These are phyloP conservation scores for Xylariaceae sp. DNA, from an alignment of 2,329 filamentous ascomycete genomes.

Conservation along the genomic window DNA sequence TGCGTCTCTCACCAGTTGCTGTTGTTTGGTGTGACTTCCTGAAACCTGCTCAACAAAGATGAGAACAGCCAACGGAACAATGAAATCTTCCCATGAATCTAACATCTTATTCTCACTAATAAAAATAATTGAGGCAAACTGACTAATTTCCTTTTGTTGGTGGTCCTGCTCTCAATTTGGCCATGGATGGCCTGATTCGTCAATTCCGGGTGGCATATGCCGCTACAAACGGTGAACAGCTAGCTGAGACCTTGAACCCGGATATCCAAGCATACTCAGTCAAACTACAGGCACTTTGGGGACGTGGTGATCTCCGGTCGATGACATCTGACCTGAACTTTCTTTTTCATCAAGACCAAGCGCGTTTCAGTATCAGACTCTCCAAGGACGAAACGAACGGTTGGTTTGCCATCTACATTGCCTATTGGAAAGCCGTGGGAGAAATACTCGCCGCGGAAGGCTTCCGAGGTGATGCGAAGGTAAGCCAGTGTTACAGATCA, in stretches of 20 bases:
- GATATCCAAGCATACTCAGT: conserved; percentile 68
- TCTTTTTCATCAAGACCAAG: conserved; percentile 69
- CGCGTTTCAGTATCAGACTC: conserved; percentile 59
- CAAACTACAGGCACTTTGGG: conserved; percentile 73
- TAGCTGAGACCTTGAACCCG: conserved; percentile 79
- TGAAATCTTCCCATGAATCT: neutral
- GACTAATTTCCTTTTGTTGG: neutral
- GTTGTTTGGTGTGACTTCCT: neutral
- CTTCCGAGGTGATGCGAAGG: conserved; percentile 45
- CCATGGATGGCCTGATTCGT: conserved; percentile 73
- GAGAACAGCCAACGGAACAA: conserved; percentile 3
- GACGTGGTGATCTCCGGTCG: conserved; percentile 71
- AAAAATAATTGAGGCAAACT: too few relatives aligned
- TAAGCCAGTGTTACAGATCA: conserved; percentile 28
- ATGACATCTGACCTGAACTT: conserved; percentile 75
- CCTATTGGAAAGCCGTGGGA: conserved; percentile 83
- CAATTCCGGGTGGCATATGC: conserved; percentile 75
- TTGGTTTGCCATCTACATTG: conserved; percentile 86
- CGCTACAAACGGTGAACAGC: conserved; percentile 70
- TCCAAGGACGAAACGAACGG: conserved; percentile 72
- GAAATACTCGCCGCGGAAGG: conserved; percentile 74
- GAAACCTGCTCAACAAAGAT: neutral
- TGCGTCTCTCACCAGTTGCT: conserved; percentile 6
- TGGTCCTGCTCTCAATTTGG: neutral
- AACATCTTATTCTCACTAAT: neutral